Evolutionary conservation across 371 early-diverging fungal species (phyloP), one percentile per base, ranked within the genome.

Genomic region (Gilbertella persicaria): DNA sequence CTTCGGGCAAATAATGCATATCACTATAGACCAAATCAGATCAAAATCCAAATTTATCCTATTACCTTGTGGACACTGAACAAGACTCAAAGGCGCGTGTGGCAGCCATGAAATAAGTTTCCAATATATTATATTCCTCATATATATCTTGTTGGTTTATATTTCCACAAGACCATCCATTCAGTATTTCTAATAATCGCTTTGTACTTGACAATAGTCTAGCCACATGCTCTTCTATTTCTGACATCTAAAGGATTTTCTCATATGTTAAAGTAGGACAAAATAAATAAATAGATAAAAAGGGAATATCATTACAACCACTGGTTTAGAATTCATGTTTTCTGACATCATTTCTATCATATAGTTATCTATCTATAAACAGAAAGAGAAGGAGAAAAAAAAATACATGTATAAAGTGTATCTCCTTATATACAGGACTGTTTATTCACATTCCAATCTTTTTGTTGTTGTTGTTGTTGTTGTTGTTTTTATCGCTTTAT

Each of bases 141-240:
- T 73, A 77, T 36, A 82, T 78, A 50, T 79, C 67, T 29, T 72
- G 71, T 35, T 71, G 67, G 1, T 44, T 51, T 40, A 60, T 55
- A 45, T 66, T 64, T 6, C 67, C 60, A 14, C 48, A 45, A 19
- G 83, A 76, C 86, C 86, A 85, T 1, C 52, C 64, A n/a, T 81
- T 83, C 33, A 85, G 58, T 6, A 66, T 67, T 38, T 78, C 77
- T 19, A 85, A 60, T n/a, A 85, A 56, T 41, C 67, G 66, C 53
- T 83, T 82, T 14, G 86, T 83, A 1, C 78, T 72, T 50, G 69
- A 50, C n/a, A 85, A 46, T 10, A 85, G 57, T 46, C 66, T 58
- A 6, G 83, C 78, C 6, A 85, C 79, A 16, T 73, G 69, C 24
- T 62, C 66, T 45, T 85, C 83, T 44, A 82, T 79, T 8, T 72